Evolutionary conservation across 805 yeast species (phyloP), one percentile per base, ranked within the genome.

Genomic region (Aciculoconidium aculeatum): DNA sequence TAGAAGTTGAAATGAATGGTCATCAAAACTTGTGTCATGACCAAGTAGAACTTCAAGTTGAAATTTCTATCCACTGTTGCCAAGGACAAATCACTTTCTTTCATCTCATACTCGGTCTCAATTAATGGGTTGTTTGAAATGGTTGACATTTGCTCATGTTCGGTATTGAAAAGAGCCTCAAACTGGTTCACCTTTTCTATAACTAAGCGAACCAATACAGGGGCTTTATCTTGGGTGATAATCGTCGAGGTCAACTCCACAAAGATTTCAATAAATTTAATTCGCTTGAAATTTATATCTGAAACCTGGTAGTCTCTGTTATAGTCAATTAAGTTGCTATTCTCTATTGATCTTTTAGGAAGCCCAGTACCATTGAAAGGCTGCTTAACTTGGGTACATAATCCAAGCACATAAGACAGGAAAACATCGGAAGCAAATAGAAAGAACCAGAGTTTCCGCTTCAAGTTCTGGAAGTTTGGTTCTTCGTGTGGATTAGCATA

Each of bases 1-100:
- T 39, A 44, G 3, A 47, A 34, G 28, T 41, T 48, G 29, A 40
- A 43, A 31, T 37, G 41, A 2, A 39, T 20, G 6, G 49, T 29
- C 17, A 44, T 24, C 25, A 44, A 37, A 14, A 44, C 41, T 9
- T 35, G 15, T 23, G 38, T 39, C 17, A 35, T 30, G 5, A 44
- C 26, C 11, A 47, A 15, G 28, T 37, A 41, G 8, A 32, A 23
- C 31, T 47, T 45, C 17, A 40, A 25, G 7, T 17, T 33, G 29
- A 37, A 37, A 24, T 42, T 45, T 16, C 51, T 30, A n/a, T 28
- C 31, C 2, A 47, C 27, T 8, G 35, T 33, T 6, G 39, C 28
- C 9, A 46, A 19, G 4, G 35, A 28, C 12, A 11, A 22, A 15
- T 32, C 31, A 3, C 28, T 19, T 10, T 32, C 36, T n/a, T 29